Evolutionary conservation across 129 eudicot genomes (phyloP).

Genomic region (Dittrichia graveolens): DNA sequence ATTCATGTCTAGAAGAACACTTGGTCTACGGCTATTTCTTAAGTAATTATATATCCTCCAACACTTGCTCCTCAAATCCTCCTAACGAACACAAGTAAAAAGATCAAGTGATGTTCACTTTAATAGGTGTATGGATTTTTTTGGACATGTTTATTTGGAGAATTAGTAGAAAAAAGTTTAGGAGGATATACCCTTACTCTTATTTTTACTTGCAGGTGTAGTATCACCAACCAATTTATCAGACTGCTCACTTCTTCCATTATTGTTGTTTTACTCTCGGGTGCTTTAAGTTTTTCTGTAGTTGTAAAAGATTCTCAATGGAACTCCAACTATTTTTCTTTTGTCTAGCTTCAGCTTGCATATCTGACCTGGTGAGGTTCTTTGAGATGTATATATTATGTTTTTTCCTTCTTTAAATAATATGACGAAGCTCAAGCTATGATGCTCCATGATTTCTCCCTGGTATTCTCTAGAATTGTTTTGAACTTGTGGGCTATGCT

Average conservation of each 20-base stretch:
- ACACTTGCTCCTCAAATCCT: too few relatives aligned
- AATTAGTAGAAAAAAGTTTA: too few relatives aligned
- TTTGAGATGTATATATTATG: background rate
- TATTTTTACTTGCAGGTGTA: background rate
- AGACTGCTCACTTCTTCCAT: background rate
- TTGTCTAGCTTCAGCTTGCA: too few relatives aligned
- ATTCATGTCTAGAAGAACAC: conserved; percentile 1
- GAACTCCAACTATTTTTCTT: background rate
- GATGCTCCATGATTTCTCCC: background rate
- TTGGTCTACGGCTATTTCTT: background rate
- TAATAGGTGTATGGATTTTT: too few relatives aligned
- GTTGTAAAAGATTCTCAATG: background rate
- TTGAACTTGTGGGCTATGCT: background rate
- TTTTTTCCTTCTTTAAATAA: background rate
- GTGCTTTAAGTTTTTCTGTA: background rate
- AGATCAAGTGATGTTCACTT: too few relatives aligned
- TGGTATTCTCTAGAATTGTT: background rate
- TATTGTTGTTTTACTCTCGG: background rate
- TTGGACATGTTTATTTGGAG: too few relatives aligned
- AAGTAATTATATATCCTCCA: too few relatives aligned
- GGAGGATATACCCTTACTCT: too few relatives aligned
- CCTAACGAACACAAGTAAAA: too few relatives aligned
- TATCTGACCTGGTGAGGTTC: too few relatives aligned
- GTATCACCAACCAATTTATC: background rate
- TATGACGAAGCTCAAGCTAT: background rate